phyloP scores from a whole-genome alignment of 257 asterid species.

The Ocimum tenuiflorum region DNA sequence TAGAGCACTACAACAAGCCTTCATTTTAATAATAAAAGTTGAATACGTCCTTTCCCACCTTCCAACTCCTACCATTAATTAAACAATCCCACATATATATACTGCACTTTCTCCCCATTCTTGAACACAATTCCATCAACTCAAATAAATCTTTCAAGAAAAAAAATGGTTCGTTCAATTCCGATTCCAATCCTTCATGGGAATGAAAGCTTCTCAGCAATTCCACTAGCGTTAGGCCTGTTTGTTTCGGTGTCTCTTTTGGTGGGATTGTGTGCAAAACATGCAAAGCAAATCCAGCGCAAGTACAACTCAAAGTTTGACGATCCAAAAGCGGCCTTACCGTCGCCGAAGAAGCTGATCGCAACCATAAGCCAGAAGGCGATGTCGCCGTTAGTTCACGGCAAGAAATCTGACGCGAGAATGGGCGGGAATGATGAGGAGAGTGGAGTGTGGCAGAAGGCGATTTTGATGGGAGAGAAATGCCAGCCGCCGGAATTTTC shows the following conservation, averaged over 20 bases:
- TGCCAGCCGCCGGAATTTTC: constrained; percentile 83
- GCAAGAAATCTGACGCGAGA: background rate
- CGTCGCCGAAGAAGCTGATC: constrained; percentile 32
- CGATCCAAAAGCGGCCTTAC: constrained; percentile 18
- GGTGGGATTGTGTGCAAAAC: constrained; percentile 58
- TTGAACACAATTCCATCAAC: background rate
- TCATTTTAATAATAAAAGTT: constrained; percentile 24
- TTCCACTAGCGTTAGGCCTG: constrained; percentile 49
- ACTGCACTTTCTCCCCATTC: background rate
- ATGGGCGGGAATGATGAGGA: constrained; percentile 19
- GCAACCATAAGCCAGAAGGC: constrained; percentile 29
- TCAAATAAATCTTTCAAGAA: background rate
- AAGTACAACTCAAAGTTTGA: background rate
- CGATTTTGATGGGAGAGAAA: constrained; percentile 73
- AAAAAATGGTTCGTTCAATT: constrained; percentile 47
- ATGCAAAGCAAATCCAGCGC: constrained; percentile 26
- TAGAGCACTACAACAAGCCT: background rate
- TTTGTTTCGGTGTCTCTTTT: constrained; percentile 46
- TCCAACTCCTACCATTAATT: constrained; percentile 29
- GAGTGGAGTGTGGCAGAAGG: constrained; percentile 74
- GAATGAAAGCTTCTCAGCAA: constrained; percentile 22
- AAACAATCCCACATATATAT: constrained; percentile 16
- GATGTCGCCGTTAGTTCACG: constrained; percentile 20
- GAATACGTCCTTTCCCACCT: constrained; percentile 28
- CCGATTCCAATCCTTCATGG: constrained; percentile 22